Evolutionary conservation across 148 eudicot species (phyloP).

Genomic region (Linanthus parryae): DNA sequence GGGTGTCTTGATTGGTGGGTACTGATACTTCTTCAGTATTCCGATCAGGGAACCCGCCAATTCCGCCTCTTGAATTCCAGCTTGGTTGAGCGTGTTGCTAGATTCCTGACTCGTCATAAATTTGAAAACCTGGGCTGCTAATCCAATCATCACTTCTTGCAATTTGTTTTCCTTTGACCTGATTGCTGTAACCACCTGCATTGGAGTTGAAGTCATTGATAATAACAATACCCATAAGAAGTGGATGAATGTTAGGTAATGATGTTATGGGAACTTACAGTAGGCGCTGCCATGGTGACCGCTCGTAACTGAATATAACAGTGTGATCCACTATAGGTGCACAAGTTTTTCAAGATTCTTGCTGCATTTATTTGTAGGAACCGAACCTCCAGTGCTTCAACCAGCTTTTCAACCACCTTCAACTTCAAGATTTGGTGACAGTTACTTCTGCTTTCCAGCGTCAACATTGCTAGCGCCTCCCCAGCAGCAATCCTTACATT

Average conservation of each 20-base stretch:
- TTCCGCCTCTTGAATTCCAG: conserved; percentile 32
- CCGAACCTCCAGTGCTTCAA: conserved; percentile 39
- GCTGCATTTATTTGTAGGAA: conserved; percentile 50
- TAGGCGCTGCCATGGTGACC: conserved; percentile 43
- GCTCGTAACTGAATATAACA: conserved; percentile 36
- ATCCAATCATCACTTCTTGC: conserved; percentile 74
- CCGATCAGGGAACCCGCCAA: conserved; percentile 36
- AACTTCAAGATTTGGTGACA: conserved; percentile 41
- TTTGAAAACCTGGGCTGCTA: conserved; percentile 57
- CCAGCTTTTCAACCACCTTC: conserved; percentile 31
- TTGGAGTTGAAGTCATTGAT: no score
- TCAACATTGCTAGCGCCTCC: conserved; percentile 73
- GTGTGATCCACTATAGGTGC: conserved; percentile 47
- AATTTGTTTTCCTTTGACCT: conserved; percentile 43
- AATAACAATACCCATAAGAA: no score
- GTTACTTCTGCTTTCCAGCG: conserved; percentile 44
- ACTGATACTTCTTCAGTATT: conserved; percentile 38
- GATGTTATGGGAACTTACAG: conserved; percentile 43
- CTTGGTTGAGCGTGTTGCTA: conserved; percentile 24
- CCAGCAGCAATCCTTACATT: conserved; percentile 64
- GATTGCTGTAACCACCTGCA: conserved; percentile 55
- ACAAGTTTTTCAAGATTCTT: conserved; percentile 57
- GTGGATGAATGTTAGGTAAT: no score
- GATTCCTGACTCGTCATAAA: conserved; percentile 44
- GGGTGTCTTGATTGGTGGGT: conserved; percentile 45